Evolutionary conservation across 2,329 filamentous ascomycete genomes (phyloP).

Genomic region (Chrysosporium queenslandicum): DNA sequence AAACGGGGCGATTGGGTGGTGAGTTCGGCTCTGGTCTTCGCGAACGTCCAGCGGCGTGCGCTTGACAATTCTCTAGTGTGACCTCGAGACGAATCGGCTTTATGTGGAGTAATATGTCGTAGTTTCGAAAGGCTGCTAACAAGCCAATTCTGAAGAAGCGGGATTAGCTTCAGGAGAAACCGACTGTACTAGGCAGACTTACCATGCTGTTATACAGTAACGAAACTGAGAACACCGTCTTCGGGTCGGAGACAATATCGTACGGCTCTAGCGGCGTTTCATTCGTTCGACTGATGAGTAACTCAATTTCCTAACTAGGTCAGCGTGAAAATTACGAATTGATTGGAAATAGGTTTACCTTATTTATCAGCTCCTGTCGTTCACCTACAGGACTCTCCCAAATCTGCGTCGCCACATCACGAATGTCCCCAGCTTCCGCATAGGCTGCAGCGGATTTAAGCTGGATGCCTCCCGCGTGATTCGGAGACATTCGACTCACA

Average conservation of each 20-base stretch:
- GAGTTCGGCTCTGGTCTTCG: constrained; percentile 49
- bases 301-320: constrained; percentile 40
- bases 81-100: constrained; percentile 49
- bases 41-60: constrained; percentile 67
- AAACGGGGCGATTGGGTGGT: constrained; percentile 60
- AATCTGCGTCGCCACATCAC: constrained; percentile 57
- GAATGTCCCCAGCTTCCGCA: constrained; percentile 60
- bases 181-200: constrained; percentile 15
- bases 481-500: constrained; percentile 49
- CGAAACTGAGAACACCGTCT: constrained; percentile 74
- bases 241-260: constrained; percentile 82
- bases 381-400: constrained; percentile 48
- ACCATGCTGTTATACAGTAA: constrained; percentile 89
- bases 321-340: not conserved
- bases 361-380: constrained; percentile 48
- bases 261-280: constrained; percentile 58
- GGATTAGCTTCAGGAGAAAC: not conserved
- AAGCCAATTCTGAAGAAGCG: constrained; percentile 61
- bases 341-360: constrained; percentile 33
- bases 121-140: constrained; percentile 71
- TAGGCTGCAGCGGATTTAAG: constrained; percentile 62
- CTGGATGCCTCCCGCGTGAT: constrained; percentile 47
- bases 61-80: constrained; percentile 41
- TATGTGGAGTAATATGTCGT: constrained; percentile 73
- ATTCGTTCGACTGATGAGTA: constrained; percentile 45